These are phyloP conservation scores for Chionographis japonica DNA, from an alignment of 106 monocot species.

Conservation along the genomic window DNA sequence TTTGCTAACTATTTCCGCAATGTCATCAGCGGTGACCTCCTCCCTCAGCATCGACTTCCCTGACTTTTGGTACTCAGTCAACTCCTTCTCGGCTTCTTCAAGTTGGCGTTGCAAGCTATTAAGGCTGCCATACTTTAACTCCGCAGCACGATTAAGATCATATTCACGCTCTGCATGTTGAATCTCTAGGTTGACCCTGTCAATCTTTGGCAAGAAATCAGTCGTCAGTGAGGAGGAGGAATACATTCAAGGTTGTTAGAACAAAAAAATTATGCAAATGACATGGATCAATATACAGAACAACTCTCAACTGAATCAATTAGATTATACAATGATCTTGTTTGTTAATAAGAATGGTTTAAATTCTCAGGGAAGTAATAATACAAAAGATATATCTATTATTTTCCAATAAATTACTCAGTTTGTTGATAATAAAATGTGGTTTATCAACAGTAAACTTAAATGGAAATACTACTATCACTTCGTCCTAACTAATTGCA, in stretches of 20 bases:
- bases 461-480: too few species aligned
- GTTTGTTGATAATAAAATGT: too few species aligned
- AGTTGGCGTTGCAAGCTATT: constrained; percentile 87
- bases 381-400: too few species aligned
- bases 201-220: constrained; percentile 55
- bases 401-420: too few species aligned
- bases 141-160: constrained; percentile 93
- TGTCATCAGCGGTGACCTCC: constrained; percentile 87
- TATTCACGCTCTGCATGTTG: constrained; percentile 97
- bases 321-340: too few species aligned
- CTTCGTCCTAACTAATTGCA: too few species aligned
- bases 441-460: too few species aligned
- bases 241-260: not conserved
- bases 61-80: constrained; percentile 79
- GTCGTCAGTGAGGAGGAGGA: not conserved
- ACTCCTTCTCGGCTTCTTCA: constrained; percentile 73
- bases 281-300: too few species aligned
- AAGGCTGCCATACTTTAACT: constrained; percentile 95
- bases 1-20: constrained; percentile 96
- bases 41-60: constrained; percentile 97
- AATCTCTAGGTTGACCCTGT: constrained; percentile 96
- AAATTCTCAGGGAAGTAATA: too few species aligned
- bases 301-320: too few species aligned
- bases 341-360: too few species aligned
- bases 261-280: too few species aligned